phyloP scores from a whole-genome alignment of 257 asterid genomes.

The Solanum neorickii region DNA sequence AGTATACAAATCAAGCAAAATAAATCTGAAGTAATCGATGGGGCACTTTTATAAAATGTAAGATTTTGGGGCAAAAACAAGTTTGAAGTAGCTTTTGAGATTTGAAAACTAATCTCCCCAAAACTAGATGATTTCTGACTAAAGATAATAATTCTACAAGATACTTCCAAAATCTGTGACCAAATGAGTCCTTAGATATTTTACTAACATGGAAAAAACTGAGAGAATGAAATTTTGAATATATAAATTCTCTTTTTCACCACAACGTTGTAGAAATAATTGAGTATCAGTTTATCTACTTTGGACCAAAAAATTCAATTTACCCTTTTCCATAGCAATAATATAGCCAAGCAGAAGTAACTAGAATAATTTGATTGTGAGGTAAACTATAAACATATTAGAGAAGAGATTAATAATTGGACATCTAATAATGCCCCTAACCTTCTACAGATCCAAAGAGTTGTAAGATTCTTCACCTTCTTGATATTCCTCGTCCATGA shows the following conservation, averaged over 20 bases:
- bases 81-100: background rate
- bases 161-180: background rate
- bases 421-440: background rate
- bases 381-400: background rate
- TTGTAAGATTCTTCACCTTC: constrained; percentile 27
- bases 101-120: background rate
- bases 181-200: background rate
- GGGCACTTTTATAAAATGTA: background rate
- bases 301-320: background rate
- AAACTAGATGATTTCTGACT: background rate
- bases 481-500: constrained; percentile 29
- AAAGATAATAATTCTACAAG: background rate
- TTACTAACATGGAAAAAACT: background rate
- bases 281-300: background rate
- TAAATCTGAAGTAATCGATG: background rate
- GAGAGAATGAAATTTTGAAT: background rate
- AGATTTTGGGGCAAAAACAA: background rate
- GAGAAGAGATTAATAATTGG: background rate
- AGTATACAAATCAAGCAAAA: background rate
- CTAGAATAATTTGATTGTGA: background rate
- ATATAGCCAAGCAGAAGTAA: background rate
- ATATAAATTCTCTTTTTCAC: background rate
- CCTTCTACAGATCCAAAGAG: constrained; percentile 18
- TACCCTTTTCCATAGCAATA: background rate
- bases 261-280: background rate